These are phyloP conservation scores for Barnettozyma botsteinii DNA, from an alignment of 805 yeast genomes.

Conservation along the genomic window DNA sequence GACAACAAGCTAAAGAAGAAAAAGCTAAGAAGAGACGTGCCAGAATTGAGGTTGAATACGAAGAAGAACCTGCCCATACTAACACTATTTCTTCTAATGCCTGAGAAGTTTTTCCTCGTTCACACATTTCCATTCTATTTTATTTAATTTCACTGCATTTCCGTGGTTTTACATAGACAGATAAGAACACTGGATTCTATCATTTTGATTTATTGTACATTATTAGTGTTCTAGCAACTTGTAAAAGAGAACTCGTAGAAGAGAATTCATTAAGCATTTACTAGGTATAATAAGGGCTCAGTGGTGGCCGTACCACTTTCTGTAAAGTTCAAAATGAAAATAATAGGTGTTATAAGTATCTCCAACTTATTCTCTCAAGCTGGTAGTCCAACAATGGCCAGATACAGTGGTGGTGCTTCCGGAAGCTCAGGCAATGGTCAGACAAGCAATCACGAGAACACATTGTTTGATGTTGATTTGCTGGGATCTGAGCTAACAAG, in stretches of 20 bases:
- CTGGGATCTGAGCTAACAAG: slow-evolving; percentile 13
- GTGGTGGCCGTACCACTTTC: not conserved
- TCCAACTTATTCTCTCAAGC: no score
- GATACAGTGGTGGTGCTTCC: no score
- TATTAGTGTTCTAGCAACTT: not conserved
- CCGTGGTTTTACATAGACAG: not conserved
- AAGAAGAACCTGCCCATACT: slow-evolving; percentile 50
- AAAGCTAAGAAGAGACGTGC: slow-evolving; percentile 51
- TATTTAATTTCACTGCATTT: slow-evolving; percentile 4
- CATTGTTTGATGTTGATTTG: slow-evolving; percentile 36
- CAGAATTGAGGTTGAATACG: slow-evolving; percentile 78
- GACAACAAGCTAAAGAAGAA: slow-evolving; percentile 34
- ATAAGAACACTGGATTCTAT: not conserved
- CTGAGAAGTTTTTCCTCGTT: not conserved
- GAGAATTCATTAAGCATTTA: no score
- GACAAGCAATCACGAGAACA: no score
- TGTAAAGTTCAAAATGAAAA: not conserved
- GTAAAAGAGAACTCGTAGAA: no score
- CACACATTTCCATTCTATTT: not conserved
- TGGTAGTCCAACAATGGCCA: no score
- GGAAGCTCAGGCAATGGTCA: no score
- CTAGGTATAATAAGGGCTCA: no score
- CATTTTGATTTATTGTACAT: slow-evolving; percentile 3
- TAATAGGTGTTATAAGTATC: not conserved
- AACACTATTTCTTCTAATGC: slow-evolving; percentile 15